Evolutionary conservation across 2,329 filamentous ascomycete species (phyloP).

Genomic region (Cladosporium sp.): DNA sequence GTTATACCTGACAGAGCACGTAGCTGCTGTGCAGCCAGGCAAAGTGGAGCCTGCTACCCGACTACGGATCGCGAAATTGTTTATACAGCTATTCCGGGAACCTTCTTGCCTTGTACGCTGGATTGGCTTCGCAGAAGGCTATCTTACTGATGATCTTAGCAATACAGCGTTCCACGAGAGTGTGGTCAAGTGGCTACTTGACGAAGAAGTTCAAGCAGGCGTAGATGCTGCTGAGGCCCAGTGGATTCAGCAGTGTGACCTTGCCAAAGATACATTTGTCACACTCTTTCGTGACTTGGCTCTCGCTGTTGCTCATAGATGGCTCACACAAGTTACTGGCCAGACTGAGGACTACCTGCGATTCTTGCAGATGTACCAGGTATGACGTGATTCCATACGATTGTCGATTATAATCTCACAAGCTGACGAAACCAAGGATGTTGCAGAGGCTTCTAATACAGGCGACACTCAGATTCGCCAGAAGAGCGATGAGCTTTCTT

Average conservation of each 20-base stretch:
- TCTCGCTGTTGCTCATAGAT: neutral
- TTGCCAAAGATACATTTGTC: neutral
- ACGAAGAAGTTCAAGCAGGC: neutral
- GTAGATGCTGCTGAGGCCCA: neutral
- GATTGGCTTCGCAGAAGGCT: neutral
- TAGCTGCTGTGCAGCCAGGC: neutral
- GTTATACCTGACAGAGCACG: neutral
- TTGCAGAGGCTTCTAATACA: no score
- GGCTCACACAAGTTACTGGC: neutral
- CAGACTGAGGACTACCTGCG: neutral
- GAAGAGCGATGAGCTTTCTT: neutral
- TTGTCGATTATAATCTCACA: neutral
- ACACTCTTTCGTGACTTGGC: neutral
- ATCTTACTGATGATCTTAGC: neutral
- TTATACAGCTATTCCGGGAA: neutral
- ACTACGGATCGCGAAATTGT: neutral
- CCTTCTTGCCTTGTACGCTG: neutral
- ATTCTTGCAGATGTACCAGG: neutral
- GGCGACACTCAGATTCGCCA: no score
- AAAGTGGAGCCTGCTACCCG: neutral
- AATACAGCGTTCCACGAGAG: neutral
- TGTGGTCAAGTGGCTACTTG: neutral
- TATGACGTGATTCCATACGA: neutral
- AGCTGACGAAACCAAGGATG: no score
- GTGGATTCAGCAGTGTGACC: neutral